phyloP scores from a whole-genome alignment of 768 basidiomycete genomes.

The Suillus subluteus region DNA sequence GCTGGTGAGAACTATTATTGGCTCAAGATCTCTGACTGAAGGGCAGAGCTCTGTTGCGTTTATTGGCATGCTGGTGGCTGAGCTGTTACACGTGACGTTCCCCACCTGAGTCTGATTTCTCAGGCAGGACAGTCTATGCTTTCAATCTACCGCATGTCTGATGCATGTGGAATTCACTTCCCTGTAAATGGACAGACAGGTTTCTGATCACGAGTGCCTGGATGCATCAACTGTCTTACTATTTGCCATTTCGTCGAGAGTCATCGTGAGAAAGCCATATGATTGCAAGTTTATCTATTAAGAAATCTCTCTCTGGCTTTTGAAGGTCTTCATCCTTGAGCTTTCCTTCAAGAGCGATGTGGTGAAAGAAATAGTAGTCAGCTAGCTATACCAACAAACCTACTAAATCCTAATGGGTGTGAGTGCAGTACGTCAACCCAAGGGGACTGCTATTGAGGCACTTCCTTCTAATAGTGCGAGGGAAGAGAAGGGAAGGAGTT shows the following conservation, averaged over 20 bases:
- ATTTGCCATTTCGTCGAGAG: neutral
- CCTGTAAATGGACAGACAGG: neutral
- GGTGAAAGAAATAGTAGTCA: too few relatives aligned
- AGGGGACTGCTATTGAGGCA: too few relatives aligned
- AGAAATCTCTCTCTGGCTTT: conserved; percentile 61
- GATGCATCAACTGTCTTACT: neutral
- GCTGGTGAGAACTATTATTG: conserved; percentile 12
- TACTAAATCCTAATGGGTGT: too few relatives aligned
- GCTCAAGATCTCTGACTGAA: neutral
- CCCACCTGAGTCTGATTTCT: neutral
- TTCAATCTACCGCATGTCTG: neutral
- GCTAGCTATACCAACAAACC: too few relatives aligned
- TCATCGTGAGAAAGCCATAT: neutral
- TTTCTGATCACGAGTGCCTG: neutral
- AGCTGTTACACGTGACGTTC: neutral
- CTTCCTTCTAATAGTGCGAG: too few relatives aligned
- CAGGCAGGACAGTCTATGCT: conserved; percentile 1
- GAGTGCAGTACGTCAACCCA: too few relatives aligned
- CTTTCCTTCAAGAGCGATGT: conserved; percentile 63
- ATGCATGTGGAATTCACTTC: neutral
- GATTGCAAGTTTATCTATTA: conserved; percentile 15
- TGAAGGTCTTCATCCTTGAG: conserved; percentile 63
- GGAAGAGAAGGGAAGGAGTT: too few relatives aligned
- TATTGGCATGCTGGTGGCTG: neutral
- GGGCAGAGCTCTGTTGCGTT: neutral